phyloP scores from a whole-genome alignment of 805 yeast genomes.

The Blastobotrys americana region DNA sequence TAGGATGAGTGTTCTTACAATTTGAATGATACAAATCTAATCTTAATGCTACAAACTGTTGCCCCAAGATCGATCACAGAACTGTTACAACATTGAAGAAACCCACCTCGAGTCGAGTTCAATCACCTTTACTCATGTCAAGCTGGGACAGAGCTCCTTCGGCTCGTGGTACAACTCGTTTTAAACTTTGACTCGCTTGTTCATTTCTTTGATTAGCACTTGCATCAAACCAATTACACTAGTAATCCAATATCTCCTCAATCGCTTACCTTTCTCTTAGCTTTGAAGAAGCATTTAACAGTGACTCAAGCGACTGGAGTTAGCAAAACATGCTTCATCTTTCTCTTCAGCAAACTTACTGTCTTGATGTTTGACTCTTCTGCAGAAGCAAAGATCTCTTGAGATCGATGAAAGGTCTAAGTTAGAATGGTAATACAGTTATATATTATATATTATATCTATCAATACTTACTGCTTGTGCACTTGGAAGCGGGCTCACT shows the following conservation, averaged over 20 bases:
- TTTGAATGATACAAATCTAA: no score
- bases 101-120: no score
- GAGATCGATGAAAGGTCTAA: background rate
- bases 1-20: no score
- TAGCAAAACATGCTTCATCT: background rate
- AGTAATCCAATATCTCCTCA: no score
- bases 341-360: background rate
- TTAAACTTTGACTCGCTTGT: background rate
- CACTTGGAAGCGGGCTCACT: background rate
- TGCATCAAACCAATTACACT: no score
- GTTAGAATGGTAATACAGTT: background rate
- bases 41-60: no score
- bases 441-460: background rate
- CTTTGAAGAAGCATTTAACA: background rate
- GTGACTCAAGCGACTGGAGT: background rate
- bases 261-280: background rate
- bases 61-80: no score
- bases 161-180: background rate
- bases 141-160: background rate
- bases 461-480: conserved; percentile 1
- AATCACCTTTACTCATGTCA: no score
- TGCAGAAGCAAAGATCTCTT: background rate
- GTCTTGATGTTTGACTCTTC: background rate
- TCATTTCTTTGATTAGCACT: no score
- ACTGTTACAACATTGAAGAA: no score